Percentiles rank a stretch among this genome's conserved stretches.
Conservation (phyloP, 345 rosid genomes). For the Geranium brycei region DNA sequence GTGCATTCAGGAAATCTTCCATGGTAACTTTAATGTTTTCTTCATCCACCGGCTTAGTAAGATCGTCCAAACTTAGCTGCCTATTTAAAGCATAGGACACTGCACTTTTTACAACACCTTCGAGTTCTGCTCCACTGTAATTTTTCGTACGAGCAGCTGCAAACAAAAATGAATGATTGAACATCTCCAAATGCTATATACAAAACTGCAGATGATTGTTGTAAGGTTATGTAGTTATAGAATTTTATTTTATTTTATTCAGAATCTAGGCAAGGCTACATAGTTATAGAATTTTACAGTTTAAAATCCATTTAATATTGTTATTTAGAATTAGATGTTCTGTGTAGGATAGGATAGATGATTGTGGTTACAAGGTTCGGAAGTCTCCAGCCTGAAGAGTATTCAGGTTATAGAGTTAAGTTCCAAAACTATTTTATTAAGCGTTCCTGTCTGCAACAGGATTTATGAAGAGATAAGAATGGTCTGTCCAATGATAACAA, state of each 20-base stretch:
- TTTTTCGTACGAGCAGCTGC: conserved; percentile 97
- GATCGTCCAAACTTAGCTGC: conserved; percentile 88
- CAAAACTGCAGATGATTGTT: no score
- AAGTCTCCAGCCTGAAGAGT: not conserved
- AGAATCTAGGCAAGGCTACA: no score
- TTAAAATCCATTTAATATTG: no score
- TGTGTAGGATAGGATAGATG: no score
- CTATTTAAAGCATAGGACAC: conserved; percentile 93
- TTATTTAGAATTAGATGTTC: no score
- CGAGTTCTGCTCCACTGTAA: conserved; percentile 98
- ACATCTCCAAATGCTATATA: no score
- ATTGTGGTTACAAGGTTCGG: not conserved
- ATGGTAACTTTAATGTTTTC: conserved; percentile 87
- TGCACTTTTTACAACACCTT: conserved; percentile 98
- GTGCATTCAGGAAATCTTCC: conserved; percentile 82
- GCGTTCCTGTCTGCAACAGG: not conserved
- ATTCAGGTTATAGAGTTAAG: not conserved
- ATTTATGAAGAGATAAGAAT: not conserved
- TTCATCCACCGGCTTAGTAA: conserved; percentile 93
- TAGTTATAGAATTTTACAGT: no score
- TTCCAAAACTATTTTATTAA: not conserved
- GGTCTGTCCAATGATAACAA: not conserved
- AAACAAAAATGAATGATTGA: conserved; percentile 4
- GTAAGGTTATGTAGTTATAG: no score
- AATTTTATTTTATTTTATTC: no score